Evolutionary conservation across 75 land plant genomes (phyloP).

Genomic region (Isoetes taiwanensis): DNA sequence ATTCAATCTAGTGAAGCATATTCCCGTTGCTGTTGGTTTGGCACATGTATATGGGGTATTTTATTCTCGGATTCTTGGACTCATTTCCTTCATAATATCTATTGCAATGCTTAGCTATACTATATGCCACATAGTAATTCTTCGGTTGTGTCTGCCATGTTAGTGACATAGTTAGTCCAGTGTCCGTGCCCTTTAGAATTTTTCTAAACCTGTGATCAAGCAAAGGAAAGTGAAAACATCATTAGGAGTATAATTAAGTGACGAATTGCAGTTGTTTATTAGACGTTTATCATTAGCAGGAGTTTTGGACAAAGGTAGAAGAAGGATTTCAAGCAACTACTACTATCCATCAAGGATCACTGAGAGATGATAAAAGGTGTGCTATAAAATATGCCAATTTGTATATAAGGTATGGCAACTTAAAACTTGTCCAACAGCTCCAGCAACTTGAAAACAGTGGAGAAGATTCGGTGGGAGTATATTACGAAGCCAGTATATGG

Average conservation of each 20-base stretch:
- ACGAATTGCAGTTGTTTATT: neutral
- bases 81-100: too few species aligned
- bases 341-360: slow-evolving; percentile 78
- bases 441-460: too few species aligned
- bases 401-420: too few species aligned
- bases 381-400: too few species aligned
- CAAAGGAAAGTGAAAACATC: too few species aligned
- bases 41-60: too few species aligned
- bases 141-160: neutral
- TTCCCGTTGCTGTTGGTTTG: too few species aligned
- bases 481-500: neutral
- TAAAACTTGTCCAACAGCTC: too few species aligned
- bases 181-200: neutral
- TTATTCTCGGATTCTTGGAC: too few species aligned
- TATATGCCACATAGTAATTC: neutral
- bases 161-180: neutral
- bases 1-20: neutral
- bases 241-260: neutral
- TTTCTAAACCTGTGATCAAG: neutral
- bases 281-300: slow-evolving; percentile 25
- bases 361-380: slow-evolving; percentile 84
- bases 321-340: slow-evolving; percentile 91
- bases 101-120: too few species aligned
- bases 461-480: neutral
- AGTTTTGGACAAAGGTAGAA: slow-evolving; percentile 41